phyloP scores from a whole-genome alignment of 106 monocot genomes.

The Dendrobium catenatum region DNA sequence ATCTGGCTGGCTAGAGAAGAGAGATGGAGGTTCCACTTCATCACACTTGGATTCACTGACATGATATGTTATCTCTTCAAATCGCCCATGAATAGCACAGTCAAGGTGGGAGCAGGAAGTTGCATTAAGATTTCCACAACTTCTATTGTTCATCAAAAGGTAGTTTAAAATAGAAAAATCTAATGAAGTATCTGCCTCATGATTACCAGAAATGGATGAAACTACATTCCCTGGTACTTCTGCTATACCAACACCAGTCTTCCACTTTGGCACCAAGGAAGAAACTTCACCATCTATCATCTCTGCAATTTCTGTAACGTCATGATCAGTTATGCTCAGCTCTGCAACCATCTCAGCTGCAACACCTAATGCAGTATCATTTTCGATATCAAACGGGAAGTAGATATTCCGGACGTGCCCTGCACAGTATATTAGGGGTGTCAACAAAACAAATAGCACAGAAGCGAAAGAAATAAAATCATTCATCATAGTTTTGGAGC shows the following conservation, averaged over 20 bases:
- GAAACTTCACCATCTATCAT: constrained; percentile 47
- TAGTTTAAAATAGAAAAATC: background rate
- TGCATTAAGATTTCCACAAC: background rate
- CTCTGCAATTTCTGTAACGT: constrained; percentile 36
- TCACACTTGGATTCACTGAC: background rate
- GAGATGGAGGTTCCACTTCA: background rate
- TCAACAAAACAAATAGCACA: background rate
- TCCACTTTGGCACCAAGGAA: constrained; percentile 32
- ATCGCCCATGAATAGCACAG: constrained; percentile 5
- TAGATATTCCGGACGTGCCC: constrained; percentile 38
- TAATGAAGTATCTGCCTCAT: constrained; percentile 6
- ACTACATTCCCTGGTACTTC: background rate
- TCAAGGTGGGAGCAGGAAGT: background rate
- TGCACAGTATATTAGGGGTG: constrained; percentile 4
- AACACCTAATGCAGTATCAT: constrained; percentile 46
- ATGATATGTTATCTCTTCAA: constrained; percentile 15
- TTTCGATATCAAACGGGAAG: constrained; percentile 31
- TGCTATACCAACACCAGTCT: background rate
- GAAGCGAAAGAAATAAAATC: background rate
- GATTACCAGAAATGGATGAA: background rate
- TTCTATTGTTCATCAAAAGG: background rate
- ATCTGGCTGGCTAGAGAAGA: background rate
- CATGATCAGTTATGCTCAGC: constrained; percentile 35
- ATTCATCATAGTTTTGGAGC: background rate
- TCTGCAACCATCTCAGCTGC: constrained; percentile 51